Evolutionary conservation across 306 rosid genomes (phyloP), one percentile per base, ranked within the genome.

Genomic region (Leucaena leucocephala): DNA sequence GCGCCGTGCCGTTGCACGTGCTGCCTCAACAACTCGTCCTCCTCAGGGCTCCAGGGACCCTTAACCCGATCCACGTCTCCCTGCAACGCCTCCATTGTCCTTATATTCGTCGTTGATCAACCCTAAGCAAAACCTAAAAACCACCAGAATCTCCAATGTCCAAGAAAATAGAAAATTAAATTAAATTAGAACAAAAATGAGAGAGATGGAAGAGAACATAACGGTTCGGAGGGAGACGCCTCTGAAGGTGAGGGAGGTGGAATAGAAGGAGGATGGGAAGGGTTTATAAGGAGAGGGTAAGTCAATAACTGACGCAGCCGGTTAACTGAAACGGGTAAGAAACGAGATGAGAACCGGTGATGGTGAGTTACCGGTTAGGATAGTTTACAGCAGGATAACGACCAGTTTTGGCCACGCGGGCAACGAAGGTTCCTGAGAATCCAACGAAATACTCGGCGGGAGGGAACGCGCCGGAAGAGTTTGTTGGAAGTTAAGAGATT

Each of bases 21-120:
- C 61, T 45, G 64, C 76, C 70, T 75, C 57, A 90, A 72, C 64
- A 71, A 8, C 62, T 86, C 85, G 77, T 90, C 92, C 36, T 90
- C 94, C 9, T 88, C 92, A 2, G 83, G 89, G 46, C 88, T 90
- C 92, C 90, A 88, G 35, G 86, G 88, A 0, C 94, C 94, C 58
- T 84, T 86, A 13, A 88, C 87, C 74, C 82, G 87, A 81, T 88
- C 91, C 70, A 48, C 34, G 2, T 68, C 82, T 27, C 46, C 21
- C 80, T 75, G 68, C 50, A 7, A 7, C 45, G 84, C 81, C 79
- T 54, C 84, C 85, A 81, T 83, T 22, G 42, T 33, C 50, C 35
- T 58, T 58, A 15, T 73, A 68, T 45, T 74, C 64, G 57, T 68
- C 79, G 16, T 6, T 8, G 13, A 64, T 42, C 3, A 40, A 11